phyloP scores from a whole-genome alignment of 2,329 filamentous ascomycete species.

The Pezicula carpinea region DNA sequence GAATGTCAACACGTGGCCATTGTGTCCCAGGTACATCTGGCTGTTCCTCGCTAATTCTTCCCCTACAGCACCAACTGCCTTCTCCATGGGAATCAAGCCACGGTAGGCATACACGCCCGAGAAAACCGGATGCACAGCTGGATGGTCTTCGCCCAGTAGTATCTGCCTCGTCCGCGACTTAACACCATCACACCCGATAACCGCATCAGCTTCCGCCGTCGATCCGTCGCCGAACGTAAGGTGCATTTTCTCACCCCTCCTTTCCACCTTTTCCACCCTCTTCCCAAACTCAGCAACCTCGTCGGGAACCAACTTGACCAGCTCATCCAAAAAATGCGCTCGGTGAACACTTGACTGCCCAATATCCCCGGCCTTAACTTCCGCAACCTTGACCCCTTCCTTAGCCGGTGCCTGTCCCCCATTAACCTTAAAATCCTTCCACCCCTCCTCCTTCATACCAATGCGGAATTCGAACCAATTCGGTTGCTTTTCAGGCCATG shows the following conservation, averaged over 20 bases:
- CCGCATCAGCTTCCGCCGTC: conserved; percentile 37
- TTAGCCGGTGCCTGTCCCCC: conserved; percentile 8
- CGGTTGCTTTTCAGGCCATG: conserved; percentile 17
- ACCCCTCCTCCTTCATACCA: conserved; percentile 18
- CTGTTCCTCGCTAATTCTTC: conserved; percentile 42
- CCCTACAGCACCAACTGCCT: conserved; percentile 44
- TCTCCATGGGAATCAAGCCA: conserved; percentile 54
- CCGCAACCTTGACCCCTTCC: conserved; percentile 13
- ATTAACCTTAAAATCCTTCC: conserved; percentile 12
- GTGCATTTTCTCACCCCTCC: conserved; percentile 20
- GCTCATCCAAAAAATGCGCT: conserved; percentile 26
- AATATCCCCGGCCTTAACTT: conserved; percentile 14
- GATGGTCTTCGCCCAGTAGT: conserved; percentile 40
- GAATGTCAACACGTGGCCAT: conserved; percentile 56
- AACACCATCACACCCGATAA: conserved; percentile 62
- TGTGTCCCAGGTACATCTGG: conserved; percentile 43
- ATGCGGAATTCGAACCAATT: conserved; percentile 26
- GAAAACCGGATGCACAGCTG: conserved; percentile 33
- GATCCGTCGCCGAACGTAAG: conserved; percentile 41
- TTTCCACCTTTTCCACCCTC: conserved; percentile 28
- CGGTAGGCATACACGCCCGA: conserved; percentile 58
- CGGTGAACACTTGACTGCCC: conserved; percentile 25
- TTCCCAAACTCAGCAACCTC: conserved; percentile 31
- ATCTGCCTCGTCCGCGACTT: conserved; percentile 49
- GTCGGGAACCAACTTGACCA: conserved; percentile 34